Conservation (phyloP, 2,329 filamentous ascomycete species). For the Orbilia oligospora region DNA sequence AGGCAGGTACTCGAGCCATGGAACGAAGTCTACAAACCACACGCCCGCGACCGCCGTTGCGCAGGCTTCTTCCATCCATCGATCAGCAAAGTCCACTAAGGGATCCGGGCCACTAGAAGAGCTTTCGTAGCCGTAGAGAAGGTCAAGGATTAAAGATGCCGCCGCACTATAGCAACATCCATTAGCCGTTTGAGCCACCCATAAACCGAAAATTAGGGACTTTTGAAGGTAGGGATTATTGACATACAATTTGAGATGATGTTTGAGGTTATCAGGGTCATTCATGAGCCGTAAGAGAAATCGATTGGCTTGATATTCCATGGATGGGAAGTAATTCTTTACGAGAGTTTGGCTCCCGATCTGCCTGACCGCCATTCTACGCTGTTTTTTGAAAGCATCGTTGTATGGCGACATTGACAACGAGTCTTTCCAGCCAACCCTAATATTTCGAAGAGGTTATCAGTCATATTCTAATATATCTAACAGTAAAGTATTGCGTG, state of each 20-base stretch:
- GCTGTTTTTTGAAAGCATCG: slow-evolving; percentile 56
- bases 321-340: slow-evolving; percentile 64
- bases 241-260: slow-evolving; percentile 63
- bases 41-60: slow-evolving; percentile 66
- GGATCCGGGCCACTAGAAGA: slow-evolving; percentile 66
- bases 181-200: slow-evolving; percentile 65
- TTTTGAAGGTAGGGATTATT: neutral
- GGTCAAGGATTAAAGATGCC: slow-evolving; percentile 67
- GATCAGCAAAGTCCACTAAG: slow-evolving; percentile 64
- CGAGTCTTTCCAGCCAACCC: neutral
- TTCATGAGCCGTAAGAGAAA: slow-evolving; percentile 60
- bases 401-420: neutral
- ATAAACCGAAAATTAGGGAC: too few species aligned
- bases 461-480: neutral
- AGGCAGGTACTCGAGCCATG: slow-evolving; percentile 65
- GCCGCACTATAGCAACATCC: slow-evolving; percentile 67
- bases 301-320: slow-evolving; percentile 65
- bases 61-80: slow-evolving; percentile 66
- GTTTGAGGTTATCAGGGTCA: neutral
- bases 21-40: slow-evolving; percentile 66
- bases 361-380: slow-evolving; percentile 65
- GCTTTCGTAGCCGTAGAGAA: slow-evolving; percentile 67
- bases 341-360: slow-evolving; percentile 62
- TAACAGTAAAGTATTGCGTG: neutral
- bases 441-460: neutral